Conservation (phyloP, 1,284 basidiomycete species). For the Ceratobasidium sp. region DNA sequence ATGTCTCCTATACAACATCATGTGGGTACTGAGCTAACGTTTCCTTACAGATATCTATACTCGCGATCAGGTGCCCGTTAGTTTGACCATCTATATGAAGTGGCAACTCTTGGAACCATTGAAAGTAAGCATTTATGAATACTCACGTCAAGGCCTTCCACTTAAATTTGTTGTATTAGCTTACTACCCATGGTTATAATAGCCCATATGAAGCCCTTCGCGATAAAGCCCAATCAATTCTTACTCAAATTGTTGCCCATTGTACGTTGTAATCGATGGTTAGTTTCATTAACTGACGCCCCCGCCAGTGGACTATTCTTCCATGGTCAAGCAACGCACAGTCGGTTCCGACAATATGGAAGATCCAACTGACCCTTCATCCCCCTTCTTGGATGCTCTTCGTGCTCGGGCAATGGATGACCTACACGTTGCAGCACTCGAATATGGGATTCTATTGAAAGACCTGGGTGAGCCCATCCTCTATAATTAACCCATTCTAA, state of each 20-base stretch:
- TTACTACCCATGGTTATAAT: conserved; percentile 77
- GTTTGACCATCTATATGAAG: conserved; percentile 78
- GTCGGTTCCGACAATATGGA: conserved; percentile 74
- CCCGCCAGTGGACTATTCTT: conserved; percentile 56
- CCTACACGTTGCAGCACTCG: conserved; percentile 73
- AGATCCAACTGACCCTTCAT: conserved; percentile 63
- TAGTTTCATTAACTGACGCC: too few species aligned
- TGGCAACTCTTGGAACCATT: conserved; percentile 79
- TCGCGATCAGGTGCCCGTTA: conserved; percentile 80
- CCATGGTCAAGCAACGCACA: conserved; percentile 77
- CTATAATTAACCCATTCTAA: background rate
- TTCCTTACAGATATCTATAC: conserved; percentile 62
- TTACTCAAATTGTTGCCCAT: conserved; percentile 81
- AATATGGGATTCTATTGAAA: conserved; percentile 78
- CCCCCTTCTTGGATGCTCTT: conserved; percentile 77
- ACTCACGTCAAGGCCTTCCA: background rate
- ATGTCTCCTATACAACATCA: conserved; percentile 46
- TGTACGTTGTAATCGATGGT: conserved; percentile 51
- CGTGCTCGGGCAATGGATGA: conserved; percentile 82
- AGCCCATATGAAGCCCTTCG: conserved; percentile 77
- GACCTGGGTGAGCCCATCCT: conserved; percentile 62
- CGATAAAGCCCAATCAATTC: conserved; percentile 80
- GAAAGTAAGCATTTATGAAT: conserved; percentile 53
- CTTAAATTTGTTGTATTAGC: conserved; percentile 46
- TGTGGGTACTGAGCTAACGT: background rate